A percentile compares a stretch with the other conserved stretches of the same genome.
These are phyloP conservation scores for Cucumis melo DNA, from an alignment of 306 rosid genomes.

Conservation along the genomic window DNA sequence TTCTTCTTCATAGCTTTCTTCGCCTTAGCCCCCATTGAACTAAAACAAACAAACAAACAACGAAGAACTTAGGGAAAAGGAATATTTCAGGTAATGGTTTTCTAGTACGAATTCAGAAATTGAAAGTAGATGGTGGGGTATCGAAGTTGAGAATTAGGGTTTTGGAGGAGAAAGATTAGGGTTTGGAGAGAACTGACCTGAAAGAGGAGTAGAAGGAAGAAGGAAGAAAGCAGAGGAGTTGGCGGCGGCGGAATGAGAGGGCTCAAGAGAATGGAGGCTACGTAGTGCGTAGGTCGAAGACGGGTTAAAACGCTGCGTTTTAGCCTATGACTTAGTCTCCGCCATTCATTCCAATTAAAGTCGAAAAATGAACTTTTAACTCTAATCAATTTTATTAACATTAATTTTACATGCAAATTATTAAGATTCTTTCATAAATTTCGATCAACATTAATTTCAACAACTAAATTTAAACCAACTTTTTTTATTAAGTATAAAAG, in stretches of 20 bases:
- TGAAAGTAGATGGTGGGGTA: neutral
- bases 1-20: constrained; percentile 67
- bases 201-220: neutral
- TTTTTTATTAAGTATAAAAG: too few species aligned
- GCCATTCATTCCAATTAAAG: neutral
- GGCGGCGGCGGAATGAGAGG: neutral
- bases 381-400: too few species aligned
- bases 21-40: constrained; percentile 54
- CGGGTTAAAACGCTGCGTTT: neutral
- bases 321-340: neutral
- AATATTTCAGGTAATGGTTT: neutral
- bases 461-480: too few species aligned
- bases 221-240: neutral
- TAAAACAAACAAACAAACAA: neutral
- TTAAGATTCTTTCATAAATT: too few species aligned
- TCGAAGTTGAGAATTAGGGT: neutral
- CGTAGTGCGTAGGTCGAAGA: neutral
- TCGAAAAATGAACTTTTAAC: too few species aligned
- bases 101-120: neutral
- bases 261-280: neutral
- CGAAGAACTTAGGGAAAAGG: neutral
- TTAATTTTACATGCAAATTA: too few species aligned
- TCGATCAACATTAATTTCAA: too few species aligned
- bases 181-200: neutral
- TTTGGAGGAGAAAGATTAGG: too few species aligned